Percentiles rank a stretch among this genome's conserved stretches.
phyloP scores from a whole-genome alignment of 139 green algal genomes.

The Desmodesmus armatus region DNA sequence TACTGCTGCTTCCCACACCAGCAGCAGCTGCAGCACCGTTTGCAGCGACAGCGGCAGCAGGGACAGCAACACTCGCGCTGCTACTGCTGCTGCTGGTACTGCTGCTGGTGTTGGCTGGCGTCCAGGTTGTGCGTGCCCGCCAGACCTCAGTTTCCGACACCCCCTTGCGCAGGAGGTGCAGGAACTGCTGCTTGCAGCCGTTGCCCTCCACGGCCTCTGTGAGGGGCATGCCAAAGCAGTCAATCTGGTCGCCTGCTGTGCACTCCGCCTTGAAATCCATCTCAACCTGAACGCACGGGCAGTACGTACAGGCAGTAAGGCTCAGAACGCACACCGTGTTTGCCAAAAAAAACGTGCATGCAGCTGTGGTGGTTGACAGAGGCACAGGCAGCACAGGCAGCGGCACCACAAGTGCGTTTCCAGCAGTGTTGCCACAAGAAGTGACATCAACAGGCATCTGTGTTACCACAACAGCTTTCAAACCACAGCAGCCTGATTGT shows the following conservation, averaged over 20 bases:
- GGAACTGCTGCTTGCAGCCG: constrained; percentile 45
- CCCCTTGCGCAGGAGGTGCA: constrained; percentile 72
- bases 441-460: too few relatives aligned
- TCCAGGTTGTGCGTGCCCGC: constrained; percentile 78
- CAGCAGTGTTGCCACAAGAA: too few relatives aligned
- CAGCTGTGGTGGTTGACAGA: too few relatives aligned
- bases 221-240: constrained; percentile 61
- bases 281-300: constrained; percentile 72
- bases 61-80: too few relatives aligned
- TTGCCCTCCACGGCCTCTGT: constrained; percentile 45
- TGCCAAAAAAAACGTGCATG: too few relatives aligned
- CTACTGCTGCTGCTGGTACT: neutral
- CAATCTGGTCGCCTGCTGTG: constrained; percentile 76
- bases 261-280: constrained; percentile 94
- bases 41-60: too few relatives aligned
- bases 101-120: constrained; percentile 12
- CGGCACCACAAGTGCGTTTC: too few relatives aligned
- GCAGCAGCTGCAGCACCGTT: neutral
- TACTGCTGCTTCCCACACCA: neutral
- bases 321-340: too few relatives aligned
- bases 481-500: too few relatives aligned
- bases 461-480: too few relatives aligned
- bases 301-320: too few relatives aligned
- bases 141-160: constrained; percentile 76
- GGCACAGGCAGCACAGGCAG: too few relatives aligned